Evolutionary conservation across 805 yeast genomes (phyloP).

Genomic region (Starmerella geochares): DNA sequence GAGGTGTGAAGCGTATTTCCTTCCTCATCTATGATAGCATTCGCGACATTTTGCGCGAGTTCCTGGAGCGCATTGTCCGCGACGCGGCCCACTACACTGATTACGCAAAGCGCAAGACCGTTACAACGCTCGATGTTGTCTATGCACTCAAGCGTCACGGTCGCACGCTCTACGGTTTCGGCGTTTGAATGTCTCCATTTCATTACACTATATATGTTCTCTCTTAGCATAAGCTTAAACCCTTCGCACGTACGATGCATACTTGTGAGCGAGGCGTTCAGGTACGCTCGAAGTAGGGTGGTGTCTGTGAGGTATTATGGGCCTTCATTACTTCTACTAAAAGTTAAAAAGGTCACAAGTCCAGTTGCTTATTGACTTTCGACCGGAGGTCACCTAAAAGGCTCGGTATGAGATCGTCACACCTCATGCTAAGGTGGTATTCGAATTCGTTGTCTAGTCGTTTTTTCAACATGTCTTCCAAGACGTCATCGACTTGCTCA

Average conservation of each 20-base stretch:
- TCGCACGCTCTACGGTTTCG: conserved; percentile 99
- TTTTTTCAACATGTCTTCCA: neutral
- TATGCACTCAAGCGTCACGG: conserved; percentile 99
- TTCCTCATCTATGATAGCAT: conserved; percentile 98
- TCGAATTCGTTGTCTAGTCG: neutral
- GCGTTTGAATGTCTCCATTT: conserved; percentile 92
- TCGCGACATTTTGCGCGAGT: conserved; percentile 89
- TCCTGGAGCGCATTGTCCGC: conserved; percentile 94
- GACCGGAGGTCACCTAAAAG: neutral
- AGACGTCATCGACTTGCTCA: too few relatives aligned
- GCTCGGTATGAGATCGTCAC: neutral
- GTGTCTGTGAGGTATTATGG: too few relatives aligned
- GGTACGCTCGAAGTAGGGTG: too few relatives aligned
- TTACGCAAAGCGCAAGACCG: conserved; percentile 99
- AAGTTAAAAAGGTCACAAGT: too few relatives aligned
- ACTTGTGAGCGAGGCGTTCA: too few relatives aligned
- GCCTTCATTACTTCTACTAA: neutral
- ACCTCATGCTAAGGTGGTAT: neutral
- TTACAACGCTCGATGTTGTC: conserved; percentile 95
- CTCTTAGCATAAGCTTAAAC: too few relatives aligned
- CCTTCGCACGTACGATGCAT: too few relatives aligned
- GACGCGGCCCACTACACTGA: conserved; percentile 99
- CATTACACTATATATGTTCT: too few relatives aligned
- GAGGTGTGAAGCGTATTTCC: conserved; percentile 99
- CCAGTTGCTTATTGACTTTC: neutral